A percentile compares a stretch with the other conserved stretches of the same genome.
phyloP scores from a whole-genome alignment of 176 grass and related monocot species.

The Themeda triandra region DNA sequence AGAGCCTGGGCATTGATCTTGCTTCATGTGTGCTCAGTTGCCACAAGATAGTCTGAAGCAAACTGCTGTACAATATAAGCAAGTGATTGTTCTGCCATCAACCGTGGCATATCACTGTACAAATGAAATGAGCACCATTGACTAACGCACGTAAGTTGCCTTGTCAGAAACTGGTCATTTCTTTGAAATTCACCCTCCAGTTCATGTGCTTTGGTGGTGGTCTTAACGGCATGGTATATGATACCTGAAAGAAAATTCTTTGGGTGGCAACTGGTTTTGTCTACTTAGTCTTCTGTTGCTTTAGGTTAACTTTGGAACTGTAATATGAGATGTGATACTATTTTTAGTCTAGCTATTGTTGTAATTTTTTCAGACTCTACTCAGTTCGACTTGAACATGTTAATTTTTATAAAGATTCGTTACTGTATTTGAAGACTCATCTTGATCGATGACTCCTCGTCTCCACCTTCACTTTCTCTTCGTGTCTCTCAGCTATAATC shows the following conservation, averaged over 20 bases:
- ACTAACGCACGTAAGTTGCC: slow-evolving; percentile 5
- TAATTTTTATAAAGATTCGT: slow-evolving; percentile 7
- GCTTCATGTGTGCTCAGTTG: slow-evolving; percentile 29
- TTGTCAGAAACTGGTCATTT: slow-evolving; percentile 34
- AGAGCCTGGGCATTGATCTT: slow-evolving; percentile 23
- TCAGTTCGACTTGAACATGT: slow-evolving; percentile 32
- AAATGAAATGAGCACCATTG: slow-evolving; percentile 48
- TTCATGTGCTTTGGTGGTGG: slow-evolving; percentile 38
- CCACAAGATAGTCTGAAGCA: slow-evolving; percentile 14
- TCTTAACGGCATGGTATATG: slow-evolving; percentile 4
- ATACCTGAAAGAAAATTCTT: slow-evolving; percentile 38
- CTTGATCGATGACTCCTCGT: neutral
- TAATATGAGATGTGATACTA: slow-evolving; percentile 37
- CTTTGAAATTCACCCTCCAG: slow-evolving; percentile 30
- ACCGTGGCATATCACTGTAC: slow-evolving; percentile 44
- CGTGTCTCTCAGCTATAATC: neutral
- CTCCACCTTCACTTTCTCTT: neutral
- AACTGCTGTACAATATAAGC: slow-evolving; percentile 57
- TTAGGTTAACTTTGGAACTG: slow-evolving; percentile 43
- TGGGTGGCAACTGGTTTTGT: slow-evolving; percentile 45
- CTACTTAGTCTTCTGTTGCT: slow-evolving; percentile 32
- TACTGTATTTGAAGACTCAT: neutral
- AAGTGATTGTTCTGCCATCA: slow-evolving; percentile 42
- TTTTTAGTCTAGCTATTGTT: slow-evolving; percentile 45
- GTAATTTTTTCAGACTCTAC: slow-evolving; percentile 38